phyloP scores from a whole-genome alignment of 441 rosid genomes.

The Populus hybrid region DNA sequence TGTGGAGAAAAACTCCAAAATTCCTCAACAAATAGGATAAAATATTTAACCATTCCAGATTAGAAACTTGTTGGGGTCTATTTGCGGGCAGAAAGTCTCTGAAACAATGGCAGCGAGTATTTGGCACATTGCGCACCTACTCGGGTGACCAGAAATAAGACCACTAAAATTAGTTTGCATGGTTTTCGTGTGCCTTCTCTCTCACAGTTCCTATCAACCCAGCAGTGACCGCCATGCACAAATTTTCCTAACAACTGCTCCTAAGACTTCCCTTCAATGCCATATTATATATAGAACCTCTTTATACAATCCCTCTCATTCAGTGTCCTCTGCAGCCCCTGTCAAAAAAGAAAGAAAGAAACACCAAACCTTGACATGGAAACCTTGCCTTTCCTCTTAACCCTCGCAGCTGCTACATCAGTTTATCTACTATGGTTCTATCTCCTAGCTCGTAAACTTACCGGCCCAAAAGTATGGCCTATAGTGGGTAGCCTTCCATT shows the following conservation, averaged over 20 bases:
- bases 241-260: conserved; percentile 55
- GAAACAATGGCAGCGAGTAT: conserved; percentile 2
- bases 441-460: conserved; percentile 54
- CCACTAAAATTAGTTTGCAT: conserved; percentile 7
- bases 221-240: conserved; percentile 2
- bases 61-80: not conserved
- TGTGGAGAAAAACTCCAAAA: not conserved
- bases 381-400: conserved; percentile 24
- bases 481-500: conserved; percentile 70
- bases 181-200: conserved; percentile 23
- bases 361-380: conserved; percentile 38
- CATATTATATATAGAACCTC: conserved; percentile 23
- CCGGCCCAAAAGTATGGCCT: conserved; percentile 74
- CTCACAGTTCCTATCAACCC: conserved; percentile 43
- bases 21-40: not conserved
- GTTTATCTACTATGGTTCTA: conserved; percentile 78
- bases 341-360: not conserved
- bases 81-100: not conserved
- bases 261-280: conserved; percentile 37
- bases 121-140: conserved; percentile 8
- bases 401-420: conserved; percentile 36
- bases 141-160: conserved; percentile 5
- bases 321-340: not conserved
- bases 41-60: not conserved
- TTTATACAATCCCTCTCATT: conserved; percentile 13